Evolutionary conservation across 805 yeast species (phyloP), one percentile per base, ranked within the genome.

Genomic region (Saturnispora kantuleensis): DNA sequence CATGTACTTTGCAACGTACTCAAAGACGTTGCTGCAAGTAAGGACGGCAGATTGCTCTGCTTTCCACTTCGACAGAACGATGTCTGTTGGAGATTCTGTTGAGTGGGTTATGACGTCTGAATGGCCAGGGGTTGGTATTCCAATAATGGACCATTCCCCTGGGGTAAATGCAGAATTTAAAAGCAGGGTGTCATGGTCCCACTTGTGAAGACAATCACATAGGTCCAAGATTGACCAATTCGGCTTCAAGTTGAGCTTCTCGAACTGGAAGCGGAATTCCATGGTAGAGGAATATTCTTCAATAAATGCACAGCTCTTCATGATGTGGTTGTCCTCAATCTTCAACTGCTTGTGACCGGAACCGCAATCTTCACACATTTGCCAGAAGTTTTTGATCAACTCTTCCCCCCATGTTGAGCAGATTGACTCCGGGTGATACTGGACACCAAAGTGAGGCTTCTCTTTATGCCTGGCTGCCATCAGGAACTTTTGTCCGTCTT

Each of bases 341-440:
- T 31, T 10, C 5, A 15, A 5, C 10, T 30, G 28, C 10, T 29
- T 26, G 68, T 3, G 51, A 44, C 4, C 44, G 37, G 4, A 84
- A 79, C 16, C 28, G 12, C 11, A n/a, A 10, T 26, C 28, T 12
- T 30, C 9, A 21, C 45, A 42, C 12, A 74, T 47, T 0, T 37
- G 29, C 70, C 81, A 77, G 58, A 90, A 90, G 56, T 84, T 84
- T 9, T 53, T 50, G 4, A 89, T 60, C 42, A 93, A 59, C 10
- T 59, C 54, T 2, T 57, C 69, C 2, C 98, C 98, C 39, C 65
- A 54, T 11, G 70, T 66, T 0, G 97, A 87, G 54, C 96, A 86
- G 34, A 90, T 77, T 1, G 96, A 87, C 57, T 93, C 99, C 0
- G 98, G 98, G 56, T 93, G 99, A 56, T 89, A 94, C 56, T 93